Conservation (phyloP, 2,329 filamentous ascomycete species). For the Thelonectria rubi region DNA sequence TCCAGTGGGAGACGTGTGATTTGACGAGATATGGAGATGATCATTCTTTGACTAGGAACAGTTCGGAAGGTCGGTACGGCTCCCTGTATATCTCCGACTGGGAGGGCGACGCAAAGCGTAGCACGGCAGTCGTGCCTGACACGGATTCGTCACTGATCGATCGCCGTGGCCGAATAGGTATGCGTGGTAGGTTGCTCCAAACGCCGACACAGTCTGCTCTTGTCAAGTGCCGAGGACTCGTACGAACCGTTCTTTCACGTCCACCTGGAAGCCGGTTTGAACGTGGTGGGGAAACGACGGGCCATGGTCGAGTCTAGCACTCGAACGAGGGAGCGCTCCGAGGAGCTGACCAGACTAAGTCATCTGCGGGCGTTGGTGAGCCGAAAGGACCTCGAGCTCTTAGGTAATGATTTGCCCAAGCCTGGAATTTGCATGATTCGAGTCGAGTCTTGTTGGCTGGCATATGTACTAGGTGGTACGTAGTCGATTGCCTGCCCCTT, state of each 20-base stretch:
- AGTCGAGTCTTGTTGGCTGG: not conserved
- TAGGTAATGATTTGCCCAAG: slow-evolving; percentile 16
- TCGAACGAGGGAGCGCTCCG: not conserved
- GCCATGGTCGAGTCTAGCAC: not conserved
- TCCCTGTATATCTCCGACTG: not conserved
- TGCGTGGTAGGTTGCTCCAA: not conserved
- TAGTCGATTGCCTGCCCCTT: no score
- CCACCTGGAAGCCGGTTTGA: slow-evolving; percentile 15
- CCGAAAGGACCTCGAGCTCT: slow-evolving; percentile 5
- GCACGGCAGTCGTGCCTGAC: not conserved
- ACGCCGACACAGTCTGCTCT: slow-evolving; percentile 6
- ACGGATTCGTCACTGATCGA: no score
- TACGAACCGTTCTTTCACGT: not conserved
- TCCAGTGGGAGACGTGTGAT: slow-evolving; percentile 22
- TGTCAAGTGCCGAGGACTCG: slow-evolving; percentile 1
- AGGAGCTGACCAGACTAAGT: not conserved
- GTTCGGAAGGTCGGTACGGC: slow-evolving; percentile 9
- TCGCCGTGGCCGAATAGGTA: no score
- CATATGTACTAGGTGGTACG: not conserved
- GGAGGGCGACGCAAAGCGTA: no score
- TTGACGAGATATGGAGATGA: slow-evolving; percentile 21
- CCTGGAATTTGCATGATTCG: not conserved
- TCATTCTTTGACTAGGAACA: slow-evolving; percentile 13
- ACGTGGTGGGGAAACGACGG: slow-evolving; percentile 18
- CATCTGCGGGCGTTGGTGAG: slow-evolving; percentile 18